These are phyloP conservation scores for Diutina siamensis DNA, from an alignment of 1,139 yeast species.

Conservation along the genomic window DNA sequence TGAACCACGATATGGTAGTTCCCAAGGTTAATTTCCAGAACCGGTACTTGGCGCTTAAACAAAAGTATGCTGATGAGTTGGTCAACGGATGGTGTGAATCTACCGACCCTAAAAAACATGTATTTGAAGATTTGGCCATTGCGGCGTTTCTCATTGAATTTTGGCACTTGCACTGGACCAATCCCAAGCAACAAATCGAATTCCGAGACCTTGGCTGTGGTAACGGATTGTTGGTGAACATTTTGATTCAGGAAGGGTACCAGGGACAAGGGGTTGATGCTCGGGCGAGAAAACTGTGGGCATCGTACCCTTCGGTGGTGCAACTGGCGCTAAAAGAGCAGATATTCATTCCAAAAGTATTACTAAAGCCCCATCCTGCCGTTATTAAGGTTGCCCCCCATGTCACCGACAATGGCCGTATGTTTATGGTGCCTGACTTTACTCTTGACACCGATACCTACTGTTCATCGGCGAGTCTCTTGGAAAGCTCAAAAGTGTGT, in stretches of 20 bases:
- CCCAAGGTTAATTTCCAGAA: conserved; percentile 77
- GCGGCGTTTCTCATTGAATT: conserved; percentile 91
- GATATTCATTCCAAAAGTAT: conserved; percentile 63
- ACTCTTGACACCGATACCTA: conserved; percentile 13
- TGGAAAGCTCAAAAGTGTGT: conserved; percentile 45
- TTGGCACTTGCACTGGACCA: conserved; percentile 33
- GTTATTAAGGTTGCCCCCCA: conserved; percentile 42
- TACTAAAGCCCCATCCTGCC: conserved; percentile 60
- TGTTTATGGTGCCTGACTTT: conserved; percentile 35
- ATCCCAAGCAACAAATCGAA: conserved; percentile 35
- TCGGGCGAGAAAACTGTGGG: conserved; percentile 82
- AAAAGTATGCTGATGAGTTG: conserved; percentile 62
- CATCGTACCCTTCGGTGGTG: conserved; percentile 50
- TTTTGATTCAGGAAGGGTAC: conserved; percentile 70
- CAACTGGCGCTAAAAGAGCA: conserved; percentile 55
- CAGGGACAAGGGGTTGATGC: conserved; percentile 85
- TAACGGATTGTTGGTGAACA: conserved; percentile 75
- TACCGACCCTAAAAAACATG: conserved; percentile 93
- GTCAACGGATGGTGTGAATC: conserved; percentile 87
- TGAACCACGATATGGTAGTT: conserved; percentile 78
- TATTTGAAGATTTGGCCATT: conserved; percentile 90
- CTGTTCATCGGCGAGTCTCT: conserved; percentile 37
- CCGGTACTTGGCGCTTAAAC: conserved; percentile 67
- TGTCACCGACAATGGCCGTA: conserved; percentile 45
- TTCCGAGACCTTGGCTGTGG: conserved; percentile 95